Percentiles rank a stretch among this genome's conserved stretches.
Evolutionary conservation across 768 basidiomycete species (phyloP).

Genomic region (Glaciozyma martinii): DNA sequence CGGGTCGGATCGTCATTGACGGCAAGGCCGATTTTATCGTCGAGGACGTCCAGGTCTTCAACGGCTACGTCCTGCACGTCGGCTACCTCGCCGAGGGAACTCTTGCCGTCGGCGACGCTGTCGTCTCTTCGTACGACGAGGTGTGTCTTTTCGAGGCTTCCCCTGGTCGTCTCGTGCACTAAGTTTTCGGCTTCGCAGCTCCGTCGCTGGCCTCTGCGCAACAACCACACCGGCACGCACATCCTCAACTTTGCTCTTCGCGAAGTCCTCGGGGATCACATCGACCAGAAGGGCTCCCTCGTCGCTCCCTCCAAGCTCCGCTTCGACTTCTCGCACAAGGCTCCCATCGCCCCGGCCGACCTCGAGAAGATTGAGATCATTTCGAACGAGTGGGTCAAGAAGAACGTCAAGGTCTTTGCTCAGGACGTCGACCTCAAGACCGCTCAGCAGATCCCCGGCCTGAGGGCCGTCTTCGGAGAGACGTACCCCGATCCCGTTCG

Average conservation of each 20-base stretch:
- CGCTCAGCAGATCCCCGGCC: conserved; percentile 80
- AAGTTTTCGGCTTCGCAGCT: conserved; percentile 45
- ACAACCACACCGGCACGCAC: conserved; percentile 97
- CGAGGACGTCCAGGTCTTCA: conserved; percentile 83
- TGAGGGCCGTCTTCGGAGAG: conserved; percentile 95
- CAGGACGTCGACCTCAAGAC: conserved; percentile 69
- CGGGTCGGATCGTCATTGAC: conserved; percentile 87
- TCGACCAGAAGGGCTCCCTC: conserved; percentile 95
- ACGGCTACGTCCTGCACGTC: conserved; percentile 89
- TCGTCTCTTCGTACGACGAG: conserved; percentile 88
- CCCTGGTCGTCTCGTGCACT: neutral
- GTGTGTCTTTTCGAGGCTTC: conserved; percentile 42
- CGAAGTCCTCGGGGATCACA: conserved; percentile 90
- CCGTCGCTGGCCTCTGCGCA: conserved; percentile 88
- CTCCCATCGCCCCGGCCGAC: conserved; percentile 66
- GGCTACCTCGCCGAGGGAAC: conserved; percentile 82
- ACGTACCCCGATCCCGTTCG: conserved; percentile 95
- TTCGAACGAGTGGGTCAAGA: conserved; percentile 80
- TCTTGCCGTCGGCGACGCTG: conserved; percentile 65
- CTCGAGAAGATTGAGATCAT: conserved; percentile 72
- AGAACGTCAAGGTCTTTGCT: conserved; percentile 78
- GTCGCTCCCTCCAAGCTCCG: conserved; percentile 92
- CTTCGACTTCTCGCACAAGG: conserved; percentile 97
- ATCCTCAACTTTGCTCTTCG: conserved; percentile 91
- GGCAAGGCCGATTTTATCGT: conserved; percentile 88